These are phyloP conservation scores for Syzygium aromaticum DNA, from an alignment of 345 rosid species.

Conservation along the genomic window DNA sequence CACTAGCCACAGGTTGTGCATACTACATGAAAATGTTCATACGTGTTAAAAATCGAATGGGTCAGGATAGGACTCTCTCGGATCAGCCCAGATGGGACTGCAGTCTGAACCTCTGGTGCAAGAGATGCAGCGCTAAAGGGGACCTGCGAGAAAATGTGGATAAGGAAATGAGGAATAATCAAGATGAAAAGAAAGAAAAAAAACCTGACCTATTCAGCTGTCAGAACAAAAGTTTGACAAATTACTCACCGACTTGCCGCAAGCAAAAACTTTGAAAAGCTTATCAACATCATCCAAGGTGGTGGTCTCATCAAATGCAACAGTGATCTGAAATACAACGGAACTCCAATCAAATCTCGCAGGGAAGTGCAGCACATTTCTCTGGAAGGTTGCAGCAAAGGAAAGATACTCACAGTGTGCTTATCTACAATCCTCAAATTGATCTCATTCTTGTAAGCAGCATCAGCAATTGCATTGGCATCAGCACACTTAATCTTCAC, in stretches of 20 bases:
- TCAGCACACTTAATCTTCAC: conserved; percentile 74
- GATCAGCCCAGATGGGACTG: conserved; percentile 56
- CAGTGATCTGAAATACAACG: conserved; percentile 60
- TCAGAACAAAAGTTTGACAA: background rate
- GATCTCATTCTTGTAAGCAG: conserved; percentile 62
- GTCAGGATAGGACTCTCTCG: conserved; percentile 76
- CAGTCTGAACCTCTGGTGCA: conserved; percentile 66
- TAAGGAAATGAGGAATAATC: background rate
- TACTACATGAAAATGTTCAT: conserved; percentile 6
- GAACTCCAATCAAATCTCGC: conserved; percentile 2
- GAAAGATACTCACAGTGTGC: conserved; percentile 53
- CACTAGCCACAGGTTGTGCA: background rate
- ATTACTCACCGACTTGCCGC: conserved; percentile 73
- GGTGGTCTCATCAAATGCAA: conserved; percentile 91
- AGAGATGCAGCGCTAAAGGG: conserved; percentile 78
- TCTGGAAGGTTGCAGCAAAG: conserved; percentile 1
- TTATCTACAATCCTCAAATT: conserved; percentile 78
- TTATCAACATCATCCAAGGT: conserved; percentile 89
- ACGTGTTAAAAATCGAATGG: conserved; percentile 84
- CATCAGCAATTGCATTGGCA: conserved; percentile 75
- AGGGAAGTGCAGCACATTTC: background rate
- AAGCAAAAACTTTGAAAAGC: conserved; percentile 67
- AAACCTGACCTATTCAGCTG: background rate
- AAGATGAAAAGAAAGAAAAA: background rate
- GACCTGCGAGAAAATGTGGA: conserved; percentile 35